Conservation (phyloP, 2,329 filamentous ascomycete genomes). For the Didymella exigua region DNA sequence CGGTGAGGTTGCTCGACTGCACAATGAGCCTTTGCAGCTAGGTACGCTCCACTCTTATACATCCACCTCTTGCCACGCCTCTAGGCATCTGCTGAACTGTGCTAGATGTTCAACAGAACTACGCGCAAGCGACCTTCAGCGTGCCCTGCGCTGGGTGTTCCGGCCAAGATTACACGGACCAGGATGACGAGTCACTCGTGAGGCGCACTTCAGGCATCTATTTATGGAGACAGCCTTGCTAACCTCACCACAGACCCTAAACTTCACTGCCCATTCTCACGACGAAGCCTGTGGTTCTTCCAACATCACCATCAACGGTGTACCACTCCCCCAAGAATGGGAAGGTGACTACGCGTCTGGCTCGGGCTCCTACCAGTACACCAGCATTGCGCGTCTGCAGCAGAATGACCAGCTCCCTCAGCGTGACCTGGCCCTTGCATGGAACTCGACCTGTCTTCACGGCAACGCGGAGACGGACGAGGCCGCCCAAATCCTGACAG, state of each 20-base stretch:
- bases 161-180: conserved; percentile 46
- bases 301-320: conserved; percentile 52
- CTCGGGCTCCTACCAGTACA: conserved; percentile 37
- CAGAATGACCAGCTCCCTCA: conserved; percentile 43
- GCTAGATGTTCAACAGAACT: conserved; percentile 42
- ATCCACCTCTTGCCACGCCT: conserved; percentile 28
- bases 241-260: conserved; percentile 48
- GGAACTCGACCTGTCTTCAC: conserved; percentile 49
- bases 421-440: conserved; percentile 47
- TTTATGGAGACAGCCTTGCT: conserved; percentile 29
- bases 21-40: conserved; percentile 35
- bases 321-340: conserved; percentile 47
- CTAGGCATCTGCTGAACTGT: conserved; percentile 42
- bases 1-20: conserved; percentile 23
- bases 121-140: conserved; percentile 51
- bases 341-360: conserved; percentile 45
- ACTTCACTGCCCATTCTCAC: conserved; percentile 48
- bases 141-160: conserved; percentile 52
- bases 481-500: conserved; percentile 47
- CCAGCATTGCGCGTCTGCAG: conserved; percentile 35
- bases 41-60: conserved; percentile 39
- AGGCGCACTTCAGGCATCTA: conserved; percentile 46
- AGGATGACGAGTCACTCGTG: conserved; percentile 51
- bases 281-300: conserved; percentile 47
- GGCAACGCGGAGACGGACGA: conserved; percentile 33